These are phyloP conservation scores for Paecilomyces niveus DNA, from an alignment of 2,329 filamentous ascomycete genomes.

Conservation along the genomic window DNA sequence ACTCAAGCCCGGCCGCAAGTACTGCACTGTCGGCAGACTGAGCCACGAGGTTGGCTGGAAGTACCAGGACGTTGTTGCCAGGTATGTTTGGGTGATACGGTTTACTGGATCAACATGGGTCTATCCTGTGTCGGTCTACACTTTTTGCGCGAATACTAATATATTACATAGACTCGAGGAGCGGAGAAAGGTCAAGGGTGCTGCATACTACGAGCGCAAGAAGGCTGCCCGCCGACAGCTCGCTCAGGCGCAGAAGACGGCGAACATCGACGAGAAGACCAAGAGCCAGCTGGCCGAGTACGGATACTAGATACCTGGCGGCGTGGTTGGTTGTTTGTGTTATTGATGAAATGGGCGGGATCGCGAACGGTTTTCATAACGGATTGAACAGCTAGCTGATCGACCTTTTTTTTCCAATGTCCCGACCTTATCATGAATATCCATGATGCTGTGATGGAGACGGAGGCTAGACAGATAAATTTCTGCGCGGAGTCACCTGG, in stretches of 20 bases:
- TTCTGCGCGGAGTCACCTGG: constrained; percentile 33
- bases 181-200: constrained; percentile 98
- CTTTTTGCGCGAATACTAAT: constrained; percentile 11
- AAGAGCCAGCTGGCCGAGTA: constrained; percentile 79
- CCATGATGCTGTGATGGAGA: constrained; percentile 28
- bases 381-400: constrained; percentile 35
- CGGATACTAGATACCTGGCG: constrained; percentile 68
- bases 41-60: constrained; percentile 99
- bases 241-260: constrained; percentile 86
- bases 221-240: constrained; percentile 89
- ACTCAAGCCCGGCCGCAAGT: constrained; percentile 98
- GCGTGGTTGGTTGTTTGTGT: constrained; percentile 34
- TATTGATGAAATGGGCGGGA: constrained; percentile 32
- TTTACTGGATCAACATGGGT: constrained; percentile 6
- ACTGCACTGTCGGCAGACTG: constrained; percentile 97
- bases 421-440: constrained; percentile 23
- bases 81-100: constrained; percentile 54
- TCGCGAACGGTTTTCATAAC: constrained; percentile 32
- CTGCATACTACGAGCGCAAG: constrained; percentile 99
- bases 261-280: constrained; percentile 78
- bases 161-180: constrained; percentile 76
- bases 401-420: constrained; percentile 29
- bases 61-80: constrained; percentile 98
- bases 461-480: constrained; percentile 20
- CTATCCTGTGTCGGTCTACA: constrained; percentile 5